A percentile compares a stretch with the other conserved stretches of the same genome.
phyloP scores from a whole-genome alignment of 1,284 basidiomycete species.

The Leccinum cinnamomeum region DNA sequence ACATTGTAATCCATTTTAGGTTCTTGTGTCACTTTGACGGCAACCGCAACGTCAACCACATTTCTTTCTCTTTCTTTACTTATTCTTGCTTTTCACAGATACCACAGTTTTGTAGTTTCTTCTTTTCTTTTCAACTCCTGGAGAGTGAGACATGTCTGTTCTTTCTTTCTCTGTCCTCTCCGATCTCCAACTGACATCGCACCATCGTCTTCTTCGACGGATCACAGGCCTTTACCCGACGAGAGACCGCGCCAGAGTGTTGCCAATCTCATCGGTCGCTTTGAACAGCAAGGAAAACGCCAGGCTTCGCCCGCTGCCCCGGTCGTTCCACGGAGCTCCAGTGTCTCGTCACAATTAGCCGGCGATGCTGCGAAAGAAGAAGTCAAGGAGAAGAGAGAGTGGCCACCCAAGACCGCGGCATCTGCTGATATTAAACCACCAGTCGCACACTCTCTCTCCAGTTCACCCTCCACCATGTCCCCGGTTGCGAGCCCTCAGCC shows the following conservation, averaged over 20 bases:
- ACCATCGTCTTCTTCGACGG: not conserved
- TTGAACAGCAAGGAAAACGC: slow-evolving; percentile 74
- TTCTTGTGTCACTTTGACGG: slow-evolving; percentile 18
- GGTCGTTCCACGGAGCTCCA: slow-evolving; percentile 53
- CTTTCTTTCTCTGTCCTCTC: not conserved
- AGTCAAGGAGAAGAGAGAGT: slow-evolving; percentile 67
- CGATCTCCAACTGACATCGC: slow-evolving; percentile 19
- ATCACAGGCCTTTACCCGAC: slow-evolving; percentile 74
- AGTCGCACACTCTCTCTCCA: slow-evolving; percentile 29
- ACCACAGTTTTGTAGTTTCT: slow-evolving; percentile 14
- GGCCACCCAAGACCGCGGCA: slow-evolving; percentile 58
- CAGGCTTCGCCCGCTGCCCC: slow-evolving; percentile 41
- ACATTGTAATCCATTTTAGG: not conserved
- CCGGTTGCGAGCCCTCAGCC: slow-evolving; percentile 28
- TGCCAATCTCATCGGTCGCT: slow-evolving; percentile 80
- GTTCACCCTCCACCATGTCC: slow-evolving; percentile 29
- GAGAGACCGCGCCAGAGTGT: slow-evolving; percentile 79
- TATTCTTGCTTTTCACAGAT: slow-evolving; percentile 9
- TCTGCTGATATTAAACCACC: slow-evolving; percentile 35
- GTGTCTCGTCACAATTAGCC: slow-evolving; percentile 60
- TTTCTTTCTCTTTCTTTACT: slow-evolving; percentile 6
- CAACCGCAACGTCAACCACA: slow-evolving; percentile 33
- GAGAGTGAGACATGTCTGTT: slow-evolving; percentile 30
- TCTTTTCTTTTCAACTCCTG: slow-evolving; percentile 20
- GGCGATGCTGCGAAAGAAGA: slow-evolving; percentile 65